Base-by-base conservation (phyloP, 306 rosid species). In the Malus orientalis region DNA sequence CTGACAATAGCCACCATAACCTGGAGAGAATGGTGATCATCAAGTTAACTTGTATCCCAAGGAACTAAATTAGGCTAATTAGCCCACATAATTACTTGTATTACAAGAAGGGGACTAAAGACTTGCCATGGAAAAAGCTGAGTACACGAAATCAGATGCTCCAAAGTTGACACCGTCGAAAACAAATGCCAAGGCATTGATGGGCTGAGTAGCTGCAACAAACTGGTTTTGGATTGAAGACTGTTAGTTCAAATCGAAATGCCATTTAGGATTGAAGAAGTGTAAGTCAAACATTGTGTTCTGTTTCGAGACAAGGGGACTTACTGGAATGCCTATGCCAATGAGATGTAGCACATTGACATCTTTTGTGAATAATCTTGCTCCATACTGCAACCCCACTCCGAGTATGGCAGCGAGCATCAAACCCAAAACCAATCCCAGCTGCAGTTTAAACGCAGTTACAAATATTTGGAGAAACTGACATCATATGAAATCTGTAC, bases 161-260 rank as follows among this genome's bases (percentile, higher is more conserved):
- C 99, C 99, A 74, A 90, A 95, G 86, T 95, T 95, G 88, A 95
- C 85, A 44, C 99, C 99, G 73, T 95, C 99, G 60, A 92, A 95
- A 64, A 95, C 96, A 85, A 95, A 95, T 38, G 99, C 97, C 87
- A 95, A 81, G 62, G 89, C 84, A 77, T 95, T 95, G 75, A 95
- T 76, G 76, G 99, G 99, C 77, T 95, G 99, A 62, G 97, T 95
- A 58, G 87, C 88, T 74, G 96, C 97, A 70, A 95, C 93, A 87
- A 95, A 95, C 99, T 95, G 88, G 16, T 40, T 76, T 75, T 16
- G 45, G 69, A 74, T 69, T 69, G 73, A 36, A 81, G 70, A 67
- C 70, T 67, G 69, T 38, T 78, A 70, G 77, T 79, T 58, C 80
- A 57, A 60, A 49, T 15, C 20, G 6, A 49, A 49, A 54, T 55